Evolutionary conservation across 129 eudicot genomes (phyloP).

Genomic region (Flaveria linearis): DNA sequence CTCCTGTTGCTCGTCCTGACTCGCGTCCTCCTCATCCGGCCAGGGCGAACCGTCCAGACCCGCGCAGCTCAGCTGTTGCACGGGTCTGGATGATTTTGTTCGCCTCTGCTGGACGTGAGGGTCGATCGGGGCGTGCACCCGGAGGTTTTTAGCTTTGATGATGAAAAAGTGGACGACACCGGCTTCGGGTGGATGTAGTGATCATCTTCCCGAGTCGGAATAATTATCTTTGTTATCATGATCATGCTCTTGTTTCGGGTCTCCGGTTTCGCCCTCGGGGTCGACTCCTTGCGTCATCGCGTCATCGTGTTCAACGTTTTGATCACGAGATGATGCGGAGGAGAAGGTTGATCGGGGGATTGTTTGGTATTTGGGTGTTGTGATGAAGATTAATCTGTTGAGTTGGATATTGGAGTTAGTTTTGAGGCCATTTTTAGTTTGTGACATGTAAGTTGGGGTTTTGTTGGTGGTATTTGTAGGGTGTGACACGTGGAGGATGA

Average conservation of each 20-base stretch:
- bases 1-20: conserved; percentile 43
- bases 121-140: conserved; percentile 48
- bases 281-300: conserved; percentile 46
- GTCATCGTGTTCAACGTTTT: conserved; percentile 15
- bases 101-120: conserved; percentile 65
- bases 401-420: conserved; percentile 26
- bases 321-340: not conserved
- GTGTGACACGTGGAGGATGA: not conserved
- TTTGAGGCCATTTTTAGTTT: conserved; percentile 40
- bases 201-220: conserved; percentile 32
- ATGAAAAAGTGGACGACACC: conserved; percentile 30
- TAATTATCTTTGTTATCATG: not conserved
- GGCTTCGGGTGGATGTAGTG: conserved; percentile 43
- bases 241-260: conserved; percentile 11
- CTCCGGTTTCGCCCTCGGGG: conserved; percentile 31
- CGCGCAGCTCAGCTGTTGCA: conserved; percentile 36
- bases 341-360: not conserved
- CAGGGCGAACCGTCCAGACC: conserved; percentile 61
- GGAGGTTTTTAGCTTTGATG: conserved; percentile 44
- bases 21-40: conserved; percentile 37
- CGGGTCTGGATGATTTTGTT: not conserved
- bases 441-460: not conserved
- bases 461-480: not conserved
- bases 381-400: conserved; percentile 9
- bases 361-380: conserved; percentile 12